phyloP scores from a whole-genome alignment of 805 yeast genomes.

The Candida broadrunensis region DNA sequence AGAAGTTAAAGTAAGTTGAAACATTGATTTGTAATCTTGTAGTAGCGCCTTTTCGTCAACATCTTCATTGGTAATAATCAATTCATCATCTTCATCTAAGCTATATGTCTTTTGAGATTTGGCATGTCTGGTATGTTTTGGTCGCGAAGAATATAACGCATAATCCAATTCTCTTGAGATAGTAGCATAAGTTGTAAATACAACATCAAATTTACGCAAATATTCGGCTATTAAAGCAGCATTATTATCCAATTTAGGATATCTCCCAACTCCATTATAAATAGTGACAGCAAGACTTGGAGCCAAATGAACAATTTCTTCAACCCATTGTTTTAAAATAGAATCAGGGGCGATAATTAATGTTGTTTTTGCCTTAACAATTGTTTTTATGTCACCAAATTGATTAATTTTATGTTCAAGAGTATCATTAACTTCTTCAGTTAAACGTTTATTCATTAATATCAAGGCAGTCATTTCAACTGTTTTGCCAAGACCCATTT shows the following conservation, averaged over 20 bases:
- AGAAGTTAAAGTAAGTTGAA: slow-evolving; percentile 21
- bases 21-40: slow-evolving; percentile 19
- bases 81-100: slow-evolving; percentile 7
- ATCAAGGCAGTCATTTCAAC: slow-evolving; percentile 75
- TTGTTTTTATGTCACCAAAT: slow-evolving; percentile 40
- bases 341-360: slow-evolving; percentile 84
- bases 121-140: slow-evolving; percentile 43
- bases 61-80: slow-evolving; percentile 4
- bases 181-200: slow-evolving; percentile 72
- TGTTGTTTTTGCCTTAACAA: slow-evolving; percentile 62
- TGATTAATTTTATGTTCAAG: slow-evolving; percentile 27
- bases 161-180: slow-evolving; percentile 75
- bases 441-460: slow-evolving; percentile 55
- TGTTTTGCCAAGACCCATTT: slow-evolving; percentile 97
- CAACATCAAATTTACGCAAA: slow-evolving; percentile 66
- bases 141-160: slow-evolving; percentile 66
- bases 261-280: slow-evolving; percentile 54
- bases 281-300: slow-evolving; percentile 59
- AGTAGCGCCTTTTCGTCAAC: background rate
- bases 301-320: slow-evolving; percentile 60
- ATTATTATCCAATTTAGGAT: slow-evolving; percentile 24
- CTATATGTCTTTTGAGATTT: background rate
- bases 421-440: slow-evolving; percentile 26
- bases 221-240: slow-evolving; percentile 48
- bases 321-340: slow-evolving; percentile 81